A percentile compares a stretch with the other conserved stretches of the same genome.
Evolutionary conservation across 495 filamentous ascomycete genomes (phyloP).

Genomic region (Tuber brumale): DNA sequence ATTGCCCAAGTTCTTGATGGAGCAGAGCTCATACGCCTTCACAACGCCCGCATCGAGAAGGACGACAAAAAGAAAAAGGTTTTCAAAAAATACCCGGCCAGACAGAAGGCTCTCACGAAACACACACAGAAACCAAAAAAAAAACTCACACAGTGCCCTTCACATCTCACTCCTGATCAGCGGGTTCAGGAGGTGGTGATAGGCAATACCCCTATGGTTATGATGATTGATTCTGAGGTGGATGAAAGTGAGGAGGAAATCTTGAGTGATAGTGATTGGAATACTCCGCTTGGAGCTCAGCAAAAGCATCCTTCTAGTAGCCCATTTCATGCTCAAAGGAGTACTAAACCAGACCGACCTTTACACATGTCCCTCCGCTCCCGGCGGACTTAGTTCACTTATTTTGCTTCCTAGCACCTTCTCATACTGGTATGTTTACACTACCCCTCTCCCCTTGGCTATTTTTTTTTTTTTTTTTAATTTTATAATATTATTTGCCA

Average conservation of each 20-base stretch:
- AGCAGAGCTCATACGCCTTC: not conserved
- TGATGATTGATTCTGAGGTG: not conserved
- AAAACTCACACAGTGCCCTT: not conserved
- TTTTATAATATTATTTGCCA: not conserved
- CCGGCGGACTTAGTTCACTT: not conserved
- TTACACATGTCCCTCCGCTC: too few species aligned
- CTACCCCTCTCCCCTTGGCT: not conserved
- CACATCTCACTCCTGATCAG: not conserved
- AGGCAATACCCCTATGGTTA: not conserved
- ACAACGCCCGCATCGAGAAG: not conserved
- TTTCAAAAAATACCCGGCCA: too few species aligned
- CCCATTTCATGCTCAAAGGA: not conserved
- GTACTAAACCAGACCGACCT: not conserved
- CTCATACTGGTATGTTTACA: not conserved
- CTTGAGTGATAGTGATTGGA: not conserved
- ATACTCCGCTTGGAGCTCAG: not conserved
- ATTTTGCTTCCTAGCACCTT: not conserved
- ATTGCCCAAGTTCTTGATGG: not conserved
- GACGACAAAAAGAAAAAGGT: not conserved
- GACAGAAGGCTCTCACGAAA: not conserved
- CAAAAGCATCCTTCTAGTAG: not conserved
- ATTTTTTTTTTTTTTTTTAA: not conserved
- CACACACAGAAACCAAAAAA: not conserved
- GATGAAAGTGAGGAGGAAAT: not conserved
- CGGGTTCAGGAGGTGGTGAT: not conserved